Conservation (phyloP, 2,329 filamentous ascomycete species). For the Bipolaris oryzae region DNA sequence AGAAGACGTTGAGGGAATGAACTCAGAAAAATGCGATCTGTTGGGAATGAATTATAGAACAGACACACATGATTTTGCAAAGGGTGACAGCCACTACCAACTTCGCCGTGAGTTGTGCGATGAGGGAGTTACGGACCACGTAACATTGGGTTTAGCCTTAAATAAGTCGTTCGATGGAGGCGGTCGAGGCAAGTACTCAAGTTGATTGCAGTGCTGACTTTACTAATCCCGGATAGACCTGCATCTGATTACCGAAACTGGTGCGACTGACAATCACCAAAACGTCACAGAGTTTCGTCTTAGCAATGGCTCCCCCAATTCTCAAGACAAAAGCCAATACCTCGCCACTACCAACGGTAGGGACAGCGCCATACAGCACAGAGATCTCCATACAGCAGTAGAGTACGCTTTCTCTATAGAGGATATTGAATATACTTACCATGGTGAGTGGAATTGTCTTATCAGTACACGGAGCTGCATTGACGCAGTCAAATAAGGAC, state of each 20-base stretch:
- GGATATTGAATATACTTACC: slow-evolving; percentile 7
- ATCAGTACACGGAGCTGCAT: slow-evolving; percentile 8
- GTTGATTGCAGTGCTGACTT: neutral
- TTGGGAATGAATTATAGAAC: neutral
- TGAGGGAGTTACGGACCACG: neutral
- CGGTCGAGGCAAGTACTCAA: slow-evolving; percentile 3
- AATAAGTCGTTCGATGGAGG: neutral
- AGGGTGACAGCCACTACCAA: neutral
- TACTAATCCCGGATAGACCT: neutral
- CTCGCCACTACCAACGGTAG: neutral
- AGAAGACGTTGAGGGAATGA: neutral
- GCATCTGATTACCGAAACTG: neutral
- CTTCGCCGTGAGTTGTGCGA: neutral
- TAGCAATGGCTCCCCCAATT: neutral
- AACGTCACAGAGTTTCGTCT: neutral
- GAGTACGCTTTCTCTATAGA: slow-evolving; percentile 15
- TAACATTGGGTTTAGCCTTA: neutral
- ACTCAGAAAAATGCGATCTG: neutral
- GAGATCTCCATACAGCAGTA: neutral
- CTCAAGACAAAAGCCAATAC: neutral
- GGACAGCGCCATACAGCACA: neutral
- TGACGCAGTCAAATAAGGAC: slow-evolving; percentile 13
- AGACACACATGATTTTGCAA: neutral
- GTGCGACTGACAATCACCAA: neutral
- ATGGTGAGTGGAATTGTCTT: slow-evolving; percentile 17